Base-by-base conservation (phyloP, 257 asterid species). In the Oldenlandia corymbosa region DNA sequence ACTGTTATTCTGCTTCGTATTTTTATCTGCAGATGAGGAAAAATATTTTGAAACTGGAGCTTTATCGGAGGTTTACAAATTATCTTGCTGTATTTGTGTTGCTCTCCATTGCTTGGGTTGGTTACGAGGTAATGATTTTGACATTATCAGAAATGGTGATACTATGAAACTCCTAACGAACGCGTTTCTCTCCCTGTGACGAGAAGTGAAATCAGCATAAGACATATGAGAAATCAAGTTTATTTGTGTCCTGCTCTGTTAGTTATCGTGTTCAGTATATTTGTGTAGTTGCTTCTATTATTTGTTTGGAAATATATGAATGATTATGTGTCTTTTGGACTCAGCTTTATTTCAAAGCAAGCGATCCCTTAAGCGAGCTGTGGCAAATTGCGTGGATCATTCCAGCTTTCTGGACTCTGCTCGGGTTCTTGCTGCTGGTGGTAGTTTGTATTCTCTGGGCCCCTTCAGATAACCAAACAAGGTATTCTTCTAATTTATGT, bases 261-360 rank as follows among this genome's bases (percentile, higher is more conserved):
- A 14, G 5, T 56, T 63, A 12, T 14, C 50, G 7, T 21, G 4
- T 0, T 20, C 13, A 37, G 20, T 7, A 36, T 51, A 1, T 14
- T 26, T 10, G n/a, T n/a, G n/a, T 65, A 11, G 43, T 18, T 0
- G 23, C 27, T 43, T 16, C 1, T 45, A 48, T 7, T n/a, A 56
- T 37, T 23, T 57, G 43, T n/a, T 32, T 7, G 50, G 13, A 26
- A 26, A 36, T 36, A 9, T 37, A n/a, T n/a, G n/a, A 54, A 23
- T 0, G 0, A 46, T 4, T 5, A 52, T 36, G n/a, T 58, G 9
- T 65, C 39, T 18, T 73, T 45, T 54, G 52, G 57, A 50, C 49
- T 46, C 81, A 79, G 81, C 75, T 79, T 32, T 79, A 79, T 70
- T 79, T 79, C 75, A 79, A 73, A 63, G 81, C 84, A 43, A 79